Base-by-base conservation (phyloP, 1,139 yeast species). In the Diutina pseudorugosa region DNA sequence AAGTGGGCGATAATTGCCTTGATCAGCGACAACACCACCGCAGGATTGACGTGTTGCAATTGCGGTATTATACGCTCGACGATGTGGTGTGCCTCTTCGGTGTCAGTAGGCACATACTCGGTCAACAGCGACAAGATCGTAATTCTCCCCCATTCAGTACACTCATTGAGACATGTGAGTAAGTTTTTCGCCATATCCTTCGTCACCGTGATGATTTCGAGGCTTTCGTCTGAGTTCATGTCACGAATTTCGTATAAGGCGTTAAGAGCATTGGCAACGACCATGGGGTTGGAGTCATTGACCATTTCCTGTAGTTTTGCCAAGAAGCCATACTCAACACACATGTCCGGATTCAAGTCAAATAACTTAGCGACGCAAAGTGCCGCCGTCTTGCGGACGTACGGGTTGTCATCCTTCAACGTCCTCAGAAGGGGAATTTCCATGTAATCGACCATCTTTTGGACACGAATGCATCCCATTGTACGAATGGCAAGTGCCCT, bases 121-220 rank as follows among this genome's bases (percentile, higher is more conserved):
- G 89, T 76, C 58, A 94, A 70, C 1, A 96, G 90, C 1, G 88
- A 80, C 57, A 94, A 74, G 51, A 94, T 87, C 2, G 97, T 83
- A 58, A 93, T 86, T 62, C 98, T 79, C 6, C 98, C 98, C 99
- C 99, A 94, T 70, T 94, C 99, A 1, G 98, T 91, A 69, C 98
- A 93, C 69, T 94, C 99, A 66, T 91, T 91, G 58, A 94, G 75
- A 30, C 96, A 95, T 59, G 82, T 75, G 56, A 94, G 73, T 56
- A 93, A 76, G 64, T 78, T 84, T 58, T 80, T 80, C 53, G 86
- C 73, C 51, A 81, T 72, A 30, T 70, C 72, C 16, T 72, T 56
- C 56, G 75, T 70, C 50, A 77, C 64, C 16, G 60, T 67, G 55
- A 74, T 63, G 65, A 79, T 62, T 40, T 70, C 58, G 58, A 72